phyloP scores from a whole-genome alignment of 306 rosid genomes.

The Delonix regia region DNA sequence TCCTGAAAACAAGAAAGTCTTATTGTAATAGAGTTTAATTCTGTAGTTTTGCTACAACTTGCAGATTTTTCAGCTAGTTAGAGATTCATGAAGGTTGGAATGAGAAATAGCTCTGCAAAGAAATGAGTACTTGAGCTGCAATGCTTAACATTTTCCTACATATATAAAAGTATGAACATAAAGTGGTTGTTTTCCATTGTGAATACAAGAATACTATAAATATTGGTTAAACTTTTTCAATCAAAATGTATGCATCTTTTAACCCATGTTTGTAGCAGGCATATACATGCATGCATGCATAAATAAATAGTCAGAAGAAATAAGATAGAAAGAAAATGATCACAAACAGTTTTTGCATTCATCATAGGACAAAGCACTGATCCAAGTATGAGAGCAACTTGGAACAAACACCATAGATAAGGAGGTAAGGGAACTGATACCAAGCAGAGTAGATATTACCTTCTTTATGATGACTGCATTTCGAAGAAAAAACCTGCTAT shows the following conservation, averaged over 20 bases:
- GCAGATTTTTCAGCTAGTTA: constrained; percentile 20
- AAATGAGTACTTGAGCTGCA: constrained; percentile 11
- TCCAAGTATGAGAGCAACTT: not conserved
- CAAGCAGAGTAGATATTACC: not conserved
- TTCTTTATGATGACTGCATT: constrained; percentile 5
- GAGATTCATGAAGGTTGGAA: constrained; percentile 8
- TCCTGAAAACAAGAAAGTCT: constrained; percentile 62
- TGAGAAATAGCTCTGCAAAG: constrained; percentile 13
- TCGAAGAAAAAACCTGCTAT: too few relatives aligned
- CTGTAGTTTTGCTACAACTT: constrained; percentile 15
- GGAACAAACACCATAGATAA: constrained; percentile 2
- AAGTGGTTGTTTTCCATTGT: not conserved
- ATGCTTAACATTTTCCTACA: constrained; percentile 1
- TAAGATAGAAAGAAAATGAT: not conserved
- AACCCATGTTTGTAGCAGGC: not conserved
- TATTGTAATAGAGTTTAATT: constrained; percentile 4
- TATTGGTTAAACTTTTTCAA: too few relatives aligned
- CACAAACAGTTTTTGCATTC: not conserved
- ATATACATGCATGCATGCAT: constrained; percentile 13
- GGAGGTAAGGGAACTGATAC: constrained; percentile 10
- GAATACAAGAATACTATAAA: too few relatives aligned
- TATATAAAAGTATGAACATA: not conserved
- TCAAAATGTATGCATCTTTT: constrained; percentile 9
- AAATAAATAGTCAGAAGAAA: constrained; percentile 16
- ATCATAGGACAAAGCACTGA: not conserved